These are phyloP conservation scores for Claviceps monticola DNA, from an alignment of 2,329 filamentous ascomycete genomes.

Conservation along the genomic window DNA sequence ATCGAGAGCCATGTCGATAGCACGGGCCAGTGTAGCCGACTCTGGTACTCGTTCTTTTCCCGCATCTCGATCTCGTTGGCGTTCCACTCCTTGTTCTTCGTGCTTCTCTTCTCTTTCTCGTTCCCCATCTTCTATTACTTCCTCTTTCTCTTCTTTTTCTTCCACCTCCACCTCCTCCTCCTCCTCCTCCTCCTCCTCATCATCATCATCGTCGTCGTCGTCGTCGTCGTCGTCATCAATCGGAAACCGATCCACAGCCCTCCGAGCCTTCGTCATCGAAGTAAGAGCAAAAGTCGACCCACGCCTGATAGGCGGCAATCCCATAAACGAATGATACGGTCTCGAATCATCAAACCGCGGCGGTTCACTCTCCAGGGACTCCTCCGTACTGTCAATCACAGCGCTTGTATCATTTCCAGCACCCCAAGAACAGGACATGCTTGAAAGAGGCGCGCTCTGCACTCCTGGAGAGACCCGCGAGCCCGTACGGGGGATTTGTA, in stretches of 20 bases:
- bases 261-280: slow-evolving; percentile 15
- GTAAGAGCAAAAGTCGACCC: slow-evolving; percentile 40
- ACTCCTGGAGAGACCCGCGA: background rate
- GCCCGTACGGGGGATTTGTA: slow-evolving; percentile 6
- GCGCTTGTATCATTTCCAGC: background rate
- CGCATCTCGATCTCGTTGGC: background rate
- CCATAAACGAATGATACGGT: slow-evolving; percentile 38
- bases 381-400: background rate
- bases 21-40: background rate
- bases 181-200: background rate
- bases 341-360: slow-evolving; percentile 17
- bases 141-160: no score
- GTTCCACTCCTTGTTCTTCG: background rate
- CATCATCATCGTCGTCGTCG: slow-evolving; percentile 12
- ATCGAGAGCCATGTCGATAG: background rate
- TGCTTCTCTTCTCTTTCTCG: background rate
- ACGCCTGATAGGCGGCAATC: slow-evolving; percentile 44
- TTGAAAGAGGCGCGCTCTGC: background rate
- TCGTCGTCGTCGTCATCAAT: slow-evolving; percentile 19
- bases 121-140: no score
- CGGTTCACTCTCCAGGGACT: slow-evolving; percentile 11
- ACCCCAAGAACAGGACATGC: background rate
- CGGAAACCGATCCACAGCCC: slow-evolving; percentile 19
- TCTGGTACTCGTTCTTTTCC: background rate
- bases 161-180: background rate